Conservation (phyloP, 495 filamentous ascomycete genomes). For the Cudoniella acicularis region DNA sequence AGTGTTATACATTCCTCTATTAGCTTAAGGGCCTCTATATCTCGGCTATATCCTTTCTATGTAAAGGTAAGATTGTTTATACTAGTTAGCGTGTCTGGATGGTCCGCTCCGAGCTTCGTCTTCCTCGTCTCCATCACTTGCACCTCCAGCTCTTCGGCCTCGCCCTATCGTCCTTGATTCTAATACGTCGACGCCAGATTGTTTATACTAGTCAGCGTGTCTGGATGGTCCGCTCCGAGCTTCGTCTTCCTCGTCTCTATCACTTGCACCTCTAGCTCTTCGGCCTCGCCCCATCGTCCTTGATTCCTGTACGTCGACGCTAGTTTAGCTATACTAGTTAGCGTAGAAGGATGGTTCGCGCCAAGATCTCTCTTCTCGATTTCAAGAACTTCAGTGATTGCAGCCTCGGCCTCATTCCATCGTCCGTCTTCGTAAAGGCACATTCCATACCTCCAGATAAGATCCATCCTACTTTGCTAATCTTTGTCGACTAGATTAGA, state of each 20-base stretch:
- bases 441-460: not conserved
- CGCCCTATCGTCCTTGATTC: constrained; percentile 24
- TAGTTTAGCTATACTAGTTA: constrained; percentile 30
- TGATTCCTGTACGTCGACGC: constrained; percentile 22
- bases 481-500: constrained; percentile 5
- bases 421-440: constrained; percentile 3
- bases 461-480: not conserved
- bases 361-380: constrained; percentile 22
- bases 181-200: constrained; percentile 29
- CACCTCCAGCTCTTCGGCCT: constrained; percentile 30
- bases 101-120: constrained; percentile 21
- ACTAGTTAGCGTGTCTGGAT: constrained; percentile 29
- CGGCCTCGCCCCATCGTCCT: constrained; percentile 22
- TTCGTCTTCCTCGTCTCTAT: constrained; percentile 7
- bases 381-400: constrained; percentile 8
- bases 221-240: constrained; percentile 24
- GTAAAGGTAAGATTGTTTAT: constrained; percentile 27
- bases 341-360: constrained; percentile 25
- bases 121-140: too few species aligned
- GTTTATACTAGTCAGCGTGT: constrained; percentile 29
- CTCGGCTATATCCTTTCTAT: constrained; percentile 21
- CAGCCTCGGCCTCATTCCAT: constrained; percentile 21
- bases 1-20: not conserved
- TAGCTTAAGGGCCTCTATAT: constrained; percentile 20
- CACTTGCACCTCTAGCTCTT: too few species aligned